A percentile compares a stretch with the other conserved stretches of the same genome.
These are phyloP conservation scores for Pedinophyceae sp. DNA, from an alignment of 139 green algal species.

Conservation along the genomic window DNA sequence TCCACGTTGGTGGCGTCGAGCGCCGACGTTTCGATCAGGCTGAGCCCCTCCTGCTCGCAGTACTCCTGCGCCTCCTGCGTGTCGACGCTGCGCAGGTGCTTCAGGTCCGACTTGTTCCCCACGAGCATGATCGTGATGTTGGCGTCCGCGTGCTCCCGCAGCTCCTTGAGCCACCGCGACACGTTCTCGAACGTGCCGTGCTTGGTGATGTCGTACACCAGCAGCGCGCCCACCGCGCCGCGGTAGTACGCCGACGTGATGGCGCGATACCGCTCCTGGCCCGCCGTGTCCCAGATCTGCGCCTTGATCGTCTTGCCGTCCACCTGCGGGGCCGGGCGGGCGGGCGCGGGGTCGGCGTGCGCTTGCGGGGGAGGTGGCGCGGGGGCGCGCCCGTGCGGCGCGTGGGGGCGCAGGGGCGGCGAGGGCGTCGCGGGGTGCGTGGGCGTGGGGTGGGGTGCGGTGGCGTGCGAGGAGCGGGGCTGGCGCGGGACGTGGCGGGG, in stretches of 20 bases:
- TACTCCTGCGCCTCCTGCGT: slow-evolving; percentile 71
- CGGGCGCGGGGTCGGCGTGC: too few species aligned
- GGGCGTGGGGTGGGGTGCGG: too few species aligned
- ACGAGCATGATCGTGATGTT: slow-evolving; percentile 99
- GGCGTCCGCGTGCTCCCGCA: slow-evolving; percentile 90
- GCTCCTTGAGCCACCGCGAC: slow-evolving; percentile 94
- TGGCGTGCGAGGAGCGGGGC: too few species aligned
- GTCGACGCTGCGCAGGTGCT: slow-evolving; percentile 77
- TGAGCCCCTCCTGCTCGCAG: slow-evolving; percentile 56
- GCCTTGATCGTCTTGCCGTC: slow-evolving; percentile 98
- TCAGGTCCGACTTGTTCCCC: slow-evolving; percentile 96
- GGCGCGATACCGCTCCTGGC: slow-evolving; percentile 91
- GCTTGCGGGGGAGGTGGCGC: not conserved
- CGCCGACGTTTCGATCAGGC: slow-evolving; percentile 97
- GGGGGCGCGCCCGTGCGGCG: not conserved
- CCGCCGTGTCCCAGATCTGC: slow-evolving; percentile 99
- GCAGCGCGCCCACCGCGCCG: slow-evolving; percentile 86
- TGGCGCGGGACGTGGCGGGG: too few species aligned
- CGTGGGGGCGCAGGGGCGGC: not conserved
- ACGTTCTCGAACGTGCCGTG: slow-evolving; percentile 93
- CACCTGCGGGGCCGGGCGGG: slow-evolving; percentile 45
- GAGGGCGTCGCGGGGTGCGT: not conserved
- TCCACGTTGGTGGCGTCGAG: slow-evolving; percentile 97
- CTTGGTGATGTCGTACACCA: slow-evolving; percentile 99
- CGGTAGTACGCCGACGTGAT: slow-evolving; percentile 99